These are phyloP conservation scores for Cornus kousa DNA, from an alignment of 148 eudicot species.

Conservation along the genomic window DNA sequence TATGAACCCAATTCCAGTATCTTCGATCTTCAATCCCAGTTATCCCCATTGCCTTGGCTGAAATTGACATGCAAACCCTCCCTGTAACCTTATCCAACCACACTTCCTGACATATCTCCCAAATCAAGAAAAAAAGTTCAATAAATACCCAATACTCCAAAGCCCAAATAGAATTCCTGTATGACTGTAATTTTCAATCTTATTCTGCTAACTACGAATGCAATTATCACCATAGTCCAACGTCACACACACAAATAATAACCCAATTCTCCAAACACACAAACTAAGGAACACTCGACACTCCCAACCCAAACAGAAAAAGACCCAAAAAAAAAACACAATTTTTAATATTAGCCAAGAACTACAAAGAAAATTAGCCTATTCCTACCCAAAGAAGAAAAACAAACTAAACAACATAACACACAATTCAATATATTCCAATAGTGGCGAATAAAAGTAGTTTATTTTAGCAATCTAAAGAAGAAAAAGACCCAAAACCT, in stretches of 20 bases:
- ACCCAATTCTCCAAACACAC: neutral
- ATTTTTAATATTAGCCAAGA: neutral
- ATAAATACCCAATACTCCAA: constrained; percentile 14
- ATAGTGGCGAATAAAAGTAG: too few species aligned
- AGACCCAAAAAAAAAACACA: neutral
- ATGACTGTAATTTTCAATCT: neutral
- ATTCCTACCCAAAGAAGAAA: too few species aligned
- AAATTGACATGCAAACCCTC: constrained; percentile 66
- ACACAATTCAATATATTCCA: too few species aligned
- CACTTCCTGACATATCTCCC: constrained; percentile 46
- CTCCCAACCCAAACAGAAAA: neutral
- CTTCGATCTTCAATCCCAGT: constrained; percentile 88
- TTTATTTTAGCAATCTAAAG: too few species aligned
- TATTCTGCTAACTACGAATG: neutral
- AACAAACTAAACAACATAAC: neutral
- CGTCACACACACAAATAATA: too few species aligned
- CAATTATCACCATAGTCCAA: too few species aligned
- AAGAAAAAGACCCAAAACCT: constrained; percentile 41
- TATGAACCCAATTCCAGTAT: constrained; percentile 82
- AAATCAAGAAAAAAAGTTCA: constrained; percentile 14
- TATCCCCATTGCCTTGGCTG: constrained; percentile 65
- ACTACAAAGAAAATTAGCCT: neutral
- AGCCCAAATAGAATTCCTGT: neutral
- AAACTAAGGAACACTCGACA: neutral
- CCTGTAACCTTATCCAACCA: constrained; percentile 81